phyloP scores from a whole-genome alignment of 441 rosid genomes.

The Erysimum cheiri region DNA sequence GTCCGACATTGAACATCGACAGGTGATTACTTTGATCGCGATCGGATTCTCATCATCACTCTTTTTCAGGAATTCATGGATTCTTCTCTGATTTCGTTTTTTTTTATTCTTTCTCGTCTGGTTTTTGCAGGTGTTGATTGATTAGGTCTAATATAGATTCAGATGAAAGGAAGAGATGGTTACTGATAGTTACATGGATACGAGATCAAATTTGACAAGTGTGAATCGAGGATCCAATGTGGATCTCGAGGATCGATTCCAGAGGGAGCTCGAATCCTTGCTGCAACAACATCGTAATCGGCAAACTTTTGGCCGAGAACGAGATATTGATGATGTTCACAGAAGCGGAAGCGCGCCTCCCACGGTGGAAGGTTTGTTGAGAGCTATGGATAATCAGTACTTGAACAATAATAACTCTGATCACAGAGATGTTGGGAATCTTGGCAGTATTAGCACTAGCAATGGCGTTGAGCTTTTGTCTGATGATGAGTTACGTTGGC shows the following conservation, averaged over 20 bases:
- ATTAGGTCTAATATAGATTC: slow-evolving; percentile 28
- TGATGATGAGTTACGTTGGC: slow-evolving; percentile 84
- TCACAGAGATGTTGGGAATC: slow-evolving; percentile 47
- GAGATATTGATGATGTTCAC: slow-evolving; percentile 57
- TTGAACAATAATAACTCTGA: slow-evolving; percentile 50
- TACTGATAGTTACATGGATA: slow-evolving; percentile 62
- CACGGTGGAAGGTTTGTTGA: slow-evolving; percentile 85
- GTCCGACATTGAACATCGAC: slow-evolving; percentile 5
- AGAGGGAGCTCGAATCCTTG: slow-evolving; percentile 73
- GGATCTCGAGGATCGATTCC: slow-evolving; percentile 65
- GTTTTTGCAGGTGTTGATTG: slow-evolving; percentile 28
- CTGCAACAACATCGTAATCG: slow-evolving; percentile 60
- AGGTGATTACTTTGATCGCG: slow-evolving; percentile 33
- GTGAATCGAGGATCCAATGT: slow-evolving; percentile 55
- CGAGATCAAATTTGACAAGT: slow-evolving; percentile 57
- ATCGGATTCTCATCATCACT: slow-evolving; percentile 24
- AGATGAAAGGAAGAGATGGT: slow-evolving; percentile 51
- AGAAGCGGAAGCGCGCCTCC: slow-evolving; percentile 98
- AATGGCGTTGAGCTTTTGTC: slow-evolving; percentile 52
- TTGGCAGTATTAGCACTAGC: slow-evolving; percentile 24
- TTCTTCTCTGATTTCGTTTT: slow-evolving; percentile 10
- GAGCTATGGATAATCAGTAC: slow-evolving; percentile 74
- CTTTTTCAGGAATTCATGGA: slow-evolving; percentile 7
- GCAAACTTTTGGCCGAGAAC: slow-evolving; percentile 47
- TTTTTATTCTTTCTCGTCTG: background rate